A percentile compares a stretch with the other conserved stretches of the same genome.
phyloP scores from a whole-genome alignment of 1,284 basidiomycete genomes.

The Ganoderma leucocontextum region DNA sequence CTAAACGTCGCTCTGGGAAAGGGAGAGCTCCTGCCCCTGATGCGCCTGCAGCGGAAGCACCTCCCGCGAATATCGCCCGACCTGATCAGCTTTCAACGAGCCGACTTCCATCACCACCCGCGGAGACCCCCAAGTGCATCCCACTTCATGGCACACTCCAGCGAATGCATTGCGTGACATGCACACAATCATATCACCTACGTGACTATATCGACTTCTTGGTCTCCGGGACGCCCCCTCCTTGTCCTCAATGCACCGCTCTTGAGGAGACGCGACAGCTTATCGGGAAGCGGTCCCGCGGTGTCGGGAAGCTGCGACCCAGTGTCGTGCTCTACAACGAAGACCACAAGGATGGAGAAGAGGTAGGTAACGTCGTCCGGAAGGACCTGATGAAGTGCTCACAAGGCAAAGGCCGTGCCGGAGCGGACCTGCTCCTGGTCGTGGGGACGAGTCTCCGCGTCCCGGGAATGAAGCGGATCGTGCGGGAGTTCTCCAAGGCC shows the following conservation, averaged over 20 bases:
- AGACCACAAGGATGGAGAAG: conserved; percentile 86
- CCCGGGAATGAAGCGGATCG: conserved; percentile 92
- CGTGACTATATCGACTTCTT: conserved; percentile 65
- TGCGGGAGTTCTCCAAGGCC: conserved; percentile 90
- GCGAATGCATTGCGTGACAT: conserved; percentile 88
- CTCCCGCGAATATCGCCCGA: neutral
- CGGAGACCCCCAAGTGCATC: conserved; percentile 79
- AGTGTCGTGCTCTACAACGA: conserved; percentile 95
- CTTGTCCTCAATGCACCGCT: conserved; percentile 85
- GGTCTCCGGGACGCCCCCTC: conserved; percentile 67
- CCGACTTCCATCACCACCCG: conserved; percentile 50
- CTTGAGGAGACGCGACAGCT: too few species aligned
- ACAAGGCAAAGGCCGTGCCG: too few species aligned
- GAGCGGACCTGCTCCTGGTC: conserved; percentile 88
- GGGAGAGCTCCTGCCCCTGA: conserved; percentile 24
- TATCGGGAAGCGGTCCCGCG: conserved; percentile 83
- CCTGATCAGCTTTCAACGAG: conserved; percentile 22
- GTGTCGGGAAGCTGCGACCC: conserved; percentile 84
- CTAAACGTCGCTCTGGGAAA: conserved; percentile 52
- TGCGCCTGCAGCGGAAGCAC: neutral
- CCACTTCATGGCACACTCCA: too few species aligned
- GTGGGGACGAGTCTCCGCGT: too few species aligned
- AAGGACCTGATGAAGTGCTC: conserved; percentile 81
- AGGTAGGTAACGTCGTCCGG: conserved; percentile 83
- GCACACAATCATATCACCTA: conserved; percentile 76